phyloP scores from a whole-genome alignment of 805 yeast genomes.

The Wickerhamomyces bovis region DNA sequence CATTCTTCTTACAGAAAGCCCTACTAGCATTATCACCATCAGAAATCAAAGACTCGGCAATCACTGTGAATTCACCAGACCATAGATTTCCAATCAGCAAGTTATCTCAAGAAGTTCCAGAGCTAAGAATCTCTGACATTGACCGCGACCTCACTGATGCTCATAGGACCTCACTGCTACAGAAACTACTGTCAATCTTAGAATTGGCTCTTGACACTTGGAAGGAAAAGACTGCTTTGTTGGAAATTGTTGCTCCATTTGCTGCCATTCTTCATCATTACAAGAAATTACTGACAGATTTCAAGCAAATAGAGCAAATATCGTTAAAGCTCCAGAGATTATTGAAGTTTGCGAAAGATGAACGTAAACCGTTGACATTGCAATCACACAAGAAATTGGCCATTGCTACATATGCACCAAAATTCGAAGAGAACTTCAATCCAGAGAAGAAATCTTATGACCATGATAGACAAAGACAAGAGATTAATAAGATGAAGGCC shows the following conservation, averaged over 20 bases:
- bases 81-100: slow-evolving; percentile 18
- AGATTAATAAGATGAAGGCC: slow-evolving; percentile 72
- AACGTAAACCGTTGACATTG: slow-evolving; percentile 64
- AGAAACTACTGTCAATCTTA: slow-evolving; percentile 26
- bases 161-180: slow-evolving; percentile 19
- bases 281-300: slow-evolving; percentile 30
- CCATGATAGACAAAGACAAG: slow-evolving; percentile 73
- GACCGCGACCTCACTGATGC: slow-evolving; percentile 26
- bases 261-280: slow-evolving; percentile 35
- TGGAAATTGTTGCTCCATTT: slow-evolving; percentile 52
- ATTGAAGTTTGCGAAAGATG: slow-evolving; percentile 38
- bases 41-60: slow-evolving; percentile 8
- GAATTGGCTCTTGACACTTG: slow-evolving; percentile 38
- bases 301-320: slow-evolving; percentile 29
- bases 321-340: slow-evolving; percentile 44
- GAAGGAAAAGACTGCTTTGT: slow-evolving; percentile 56
- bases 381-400: slow-evolving; percentile 84
- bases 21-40: slow-evolving; percentile 39
- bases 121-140: slow-evolving; percentile 16
- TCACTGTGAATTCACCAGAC: slow-evolving; percentile 13
- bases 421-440: slow-evolving; percentile 92
- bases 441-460: slow-evolving; percentile 93
- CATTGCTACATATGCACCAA: slow-evolving; percentile 80
- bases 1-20: slow-evolving; percentile 49
- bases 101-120: slow-evolving; percentile 2